These are phyloP conservation scores for Panellus pusillus DNA, from an alignment of 768 basidiomycete species.

Conservation along the genomic window DNA sequence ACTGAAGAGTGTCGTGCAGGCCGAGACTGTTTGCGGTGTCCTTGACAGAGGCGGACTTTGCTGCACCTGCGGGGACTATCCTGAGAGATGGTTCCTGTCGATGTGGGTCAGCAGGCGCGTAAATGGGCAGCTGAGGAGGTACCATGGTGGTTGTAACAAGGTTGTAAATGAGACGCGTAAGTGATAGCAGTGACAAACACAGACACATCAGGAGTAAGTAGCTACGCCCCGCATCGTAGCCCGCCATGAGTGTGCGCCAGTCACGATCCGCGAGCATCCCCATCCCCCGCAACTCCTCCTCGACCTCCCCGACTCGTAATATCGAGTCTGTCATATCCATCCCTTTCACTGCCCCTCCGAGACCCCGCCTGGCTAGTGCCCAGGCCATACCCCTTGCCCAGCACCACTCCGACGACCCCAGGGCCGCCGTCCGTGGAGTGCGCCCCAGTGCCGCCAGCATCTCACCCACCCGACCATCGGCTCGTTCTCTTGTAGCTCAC, in stretches of 20 bases:
- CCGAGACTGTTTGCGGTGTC: conserved; percentile 76
- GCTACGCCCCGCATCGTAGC: background rate
- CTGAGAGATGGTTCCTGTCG: conserved; percentile 53
- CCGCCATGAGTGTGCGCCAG: conserved; percentile 48
- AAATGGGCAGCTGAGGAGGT: background rate
- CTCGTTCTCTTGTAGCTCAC: conserved; percentile 42
- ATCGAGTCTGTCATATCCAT: conserved; percentile 69
- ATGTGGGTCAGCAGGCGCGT: conserved; percentile 2
- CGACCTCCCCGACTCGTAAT: conserved; percentile 51
- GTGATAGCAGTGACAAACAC: too few species aligned
- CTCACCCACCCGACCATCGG: conserved; percentile 41
- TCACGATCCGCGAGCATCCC: conserved; percentile 69
- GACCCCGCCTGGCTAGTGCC: conserved; percentile 39
- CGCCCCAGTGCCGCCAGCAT: conserved; percentile 37
- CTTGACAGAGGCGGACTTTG: conserved; percentile 63
- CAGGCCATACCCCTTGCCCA: conserved; percentile 29
- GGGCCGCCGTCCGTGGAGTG: conserved; percentile 39
- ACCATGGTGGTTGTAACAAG: conserved; percentile 26
- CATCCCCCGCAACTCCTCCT: conserved; percentile 51
- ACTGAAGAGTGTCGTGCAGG: conserved; percentile 83
- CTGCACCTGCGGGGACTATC: conserved; percentile 55
- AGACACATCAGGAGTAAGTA: too few species aligned
- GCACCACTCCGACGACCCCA: conserved; percentile 35
- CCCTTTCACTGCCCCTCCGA: conserved; percentile 44
- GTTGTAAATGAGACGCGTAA: conserved; percentile 28